These are phyloP conservation scores for Camellia lanceoleosa DNA, from an alignment of 148 eudicot species.

Conservation along the genomic window DNA sequence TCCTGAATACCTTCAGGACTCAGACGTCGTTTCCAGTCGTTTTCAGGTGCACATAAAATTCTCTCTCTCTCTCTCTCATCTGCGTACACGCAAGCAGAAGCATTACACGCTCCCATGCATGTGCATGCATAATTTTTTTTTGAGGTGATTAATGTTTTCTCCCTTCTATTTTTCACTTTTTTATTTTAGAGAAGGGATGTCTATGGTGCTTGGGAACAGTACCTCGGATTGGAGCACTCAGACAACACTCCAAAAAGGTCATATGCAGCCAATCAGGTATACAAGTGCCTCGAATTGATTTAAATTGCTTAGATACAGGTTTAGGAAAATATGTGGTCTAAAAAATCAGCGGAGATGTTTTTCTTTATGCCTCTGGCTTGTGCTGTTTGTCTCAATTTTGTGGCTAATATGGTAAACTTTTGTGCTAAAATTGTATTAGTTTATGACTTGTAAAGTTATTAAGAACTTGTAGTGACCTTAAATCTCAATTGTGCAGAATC, in stretches of 20 bases:
- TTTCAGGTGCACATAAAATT: constrained; percentile 60
- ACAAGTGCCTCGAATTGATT: background rate
- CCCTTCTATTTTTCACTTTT: background rate
- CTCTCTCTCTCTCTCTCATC: constrained; percentile 3
- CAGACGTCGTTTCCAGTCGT: constrained; percentile 76
- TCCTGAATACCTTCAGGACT: constrained; percentile 85
- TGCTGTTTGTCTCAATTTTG: background rate
- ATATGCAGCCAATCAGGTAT: constrained; percentile 82
- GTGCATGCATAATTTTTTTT: background rate
- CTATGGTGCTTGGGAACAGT: constrained; percentile 99
- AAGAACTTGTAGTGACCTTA: background rate
- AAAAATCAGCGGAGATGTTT: background rate
- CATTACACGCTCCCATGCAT: background rate
- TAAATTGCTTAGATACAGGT: background rate
- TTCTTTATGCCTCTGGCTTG: background rate
- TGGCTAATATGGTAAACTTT: background rate
- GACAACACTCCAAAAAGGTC: constrained; percentile 83
- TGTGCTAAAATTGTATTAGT: background rate
- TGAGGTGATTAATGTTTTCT: background rate
- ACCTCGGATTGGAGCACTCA: constrained; percentile 87
- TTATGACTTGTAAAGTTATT: background rate
- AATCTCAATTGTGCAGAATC: constrained; percentile 55
- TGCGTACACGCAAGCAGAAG: no score
- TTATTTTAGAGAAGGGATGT: constrained; percentile 73
- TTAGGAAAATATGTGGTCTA: background rate